Base-by-base conservation (phyloP, 768 basidiomycete genomes). In the Trametes sanguinea region DNA sequence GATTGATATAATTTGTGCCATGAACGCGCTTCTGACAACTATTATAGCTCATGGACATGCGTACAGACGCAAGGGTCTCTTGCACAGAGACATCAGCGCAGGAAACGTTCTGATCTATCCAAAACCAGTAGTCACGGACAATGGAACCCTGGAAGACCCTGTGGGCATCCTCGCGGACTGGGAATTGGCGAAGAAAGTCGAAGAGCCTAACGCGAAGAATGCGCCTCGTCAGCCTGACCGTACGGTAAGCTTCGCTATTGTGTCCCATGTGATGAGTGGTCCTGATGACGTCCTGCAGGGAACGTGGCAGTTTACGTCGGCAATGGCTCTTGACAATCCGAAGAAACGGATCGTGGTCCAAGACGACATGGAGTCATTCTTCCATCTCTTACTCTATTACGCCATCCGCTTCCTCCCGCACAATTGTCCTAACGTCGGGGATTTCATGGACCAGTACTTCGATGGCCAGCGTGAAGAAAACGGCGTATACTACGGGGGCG, bases 341-440 rank as follows among this genome's bases (percentile, higher is more conserved):
- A 16, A 11, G 8, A 50, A 55, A n/a, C 9, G 8, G 22, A 51
- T 61, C 29, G 10, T 37, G 2, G 33, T 61, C 17, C 53, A 40
- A 6, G 60, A 61, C 48, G 60, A 61, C 39, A 54, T 61, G 29
- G 60, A 61, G 47, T 61, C 60, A 1, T 50, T 61, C 47, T 61
- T 61, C 48, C 54, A 61, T 53, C 47, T 55, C 11, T 46, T 61
- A 4, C 53, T 61, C 17, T 51, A 55, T 27, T 17, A 39, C 4
- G 51, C 52, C 54, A 61, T 69, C 52, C 60, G 65, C 11, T 48
- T 47, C 40, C 61, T 67, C n/a, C 56, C 39, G 2, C 54, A 55
- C 33, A 69, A 57, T 50, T 60, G 60, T 40, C 52, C 45, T 6
- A 51, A 69, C 46, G 29, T 14, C 2, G 10, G 30, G 40, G 51